Conservation (phyloP, 1,139 yeast genomes). For the Yamadazyma sp. region DNA sequence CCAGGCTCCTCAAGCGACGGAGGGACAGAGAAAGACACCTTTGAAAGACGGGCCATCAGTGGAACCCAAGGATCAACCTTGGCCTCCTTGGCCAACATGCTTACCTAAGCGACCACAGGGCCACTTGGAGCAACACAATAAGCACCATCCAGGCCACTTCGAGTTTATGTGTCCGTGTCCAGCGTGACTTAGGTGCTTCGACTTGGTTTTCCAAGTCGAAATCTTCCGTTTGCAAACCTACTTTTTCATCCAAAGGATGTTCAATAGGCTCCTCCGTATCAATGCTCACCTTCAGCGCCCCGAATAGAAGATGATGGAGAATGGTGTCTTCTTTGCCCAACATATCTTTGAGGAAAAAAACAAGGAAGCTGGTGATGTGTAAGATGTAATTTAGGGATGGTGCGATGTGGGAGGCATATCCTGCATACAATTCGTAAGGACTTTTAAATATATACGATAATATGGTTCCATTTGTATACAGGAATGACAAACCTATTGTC, state of each 20-base stretch:
- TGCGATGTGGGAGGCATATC: too few species aligned
- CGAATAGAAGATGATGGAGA: slow-evolving; percentile 5
- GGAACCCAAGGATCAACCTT: too few species aligned
- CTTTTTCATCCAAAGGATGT: too few species aligned
- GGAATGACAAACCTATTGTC: not conserved
- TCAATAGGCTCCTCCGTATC: too few species aligned
- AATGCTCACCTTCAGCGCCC: not conserved
- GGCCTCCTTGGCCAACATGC: too few species aligned
- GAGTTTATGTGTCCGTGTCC: slow-evolving; percentile 1
- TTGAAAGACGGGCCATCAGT: too few species aligned
- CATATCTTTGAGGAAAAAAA: not conserved
- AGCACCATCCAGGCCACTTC: not conserved
- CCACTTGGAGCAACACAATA: too few species aligned
- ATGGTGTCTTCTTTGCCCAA: slow-evolving; percentile 3
- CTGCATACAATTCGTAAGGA: not conserved
- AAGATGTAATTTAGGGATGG: too few species aligned
- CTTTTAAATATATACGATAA: not conserved
- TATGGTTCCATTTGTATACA: too few species aligned
- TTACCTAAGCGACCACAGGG: too few species aligned
- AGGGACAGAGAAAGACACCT: too few species aligned
- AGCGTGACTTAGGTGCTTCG: not conserved
- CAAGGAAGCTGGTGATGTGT: not conserved
- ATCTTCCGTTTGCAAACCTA: not conserved
- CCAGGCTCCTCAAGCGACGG: too few species aligned
- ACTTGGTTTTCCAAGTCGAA: slow-evolving; percentile 3